These are phyloP conservation scores for Tuber aestivum DNA, from an alignment of 495 filamentous ascomycete species.

Conservation along the genomic window DNA sequence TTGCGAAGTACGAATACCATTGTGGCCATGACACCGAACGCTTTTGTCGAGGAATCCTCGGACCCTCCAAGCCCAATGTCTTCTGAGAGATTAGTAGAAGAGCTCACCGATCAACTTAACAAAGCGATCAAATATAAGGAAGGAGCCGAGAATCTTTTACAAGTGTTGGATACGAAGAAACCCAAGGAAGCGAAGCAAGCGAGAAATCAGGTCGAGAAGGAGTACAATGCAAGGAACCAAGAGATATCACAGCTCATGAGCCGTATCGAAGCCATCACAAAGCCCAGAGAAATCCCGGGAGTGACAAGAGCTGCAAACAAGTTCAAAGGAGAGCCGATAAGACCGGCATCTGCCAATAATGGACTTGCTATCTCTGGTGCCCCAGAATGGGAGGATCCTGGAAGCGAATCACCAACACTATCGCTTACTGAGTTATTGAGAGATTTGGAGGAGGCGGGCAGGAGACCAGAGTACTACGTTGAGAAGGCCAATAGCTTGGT, in stretches of 20 bases:
- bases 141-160: conserved; percentile 93
- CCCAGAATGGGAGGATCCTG: conserved; percentile 53
- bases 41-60: conserved; percentile 54
- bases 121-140: conserved; percentile 96
- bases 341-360: conserved; percentile 53
- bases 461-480: conserved; percentile 91
- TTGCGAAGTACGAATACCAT: conserved; percentile 65
- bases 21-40: conserved; percentile 57
- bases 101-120: conserved; percentile 77
- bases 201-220: conserved; percentile 75
- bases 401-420: conserved; percentile 79
- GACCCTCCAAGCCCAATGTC: conserved; percentile 58
- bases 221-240: conserved; percentile 82
- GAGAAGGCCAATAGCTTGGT: conserved; percentile 83
- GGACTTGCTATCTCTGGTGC: conserved; percentile 20
- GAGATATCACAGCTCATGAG: conserved; percentile 76
- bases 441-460: conserved; percentile 75
- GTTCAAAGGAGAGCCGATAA: conserved; percentile 64
- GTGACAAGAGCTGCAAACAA: conserved; percentile 27
- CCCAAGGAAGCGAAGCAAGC: conserved; percentile 93
- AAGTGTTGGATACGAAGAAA: conserved; percentile 89
- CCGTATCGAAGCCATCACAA: conserved; percentile 65
- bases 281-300: conserved; percentile 53
- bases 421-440: conserved; percentile 82
- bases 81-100: conserved; percentile 58